Base-by-base conservation (phyloP, 106 monocot genomes). In the Dioscorea dumetorum region DNA sequence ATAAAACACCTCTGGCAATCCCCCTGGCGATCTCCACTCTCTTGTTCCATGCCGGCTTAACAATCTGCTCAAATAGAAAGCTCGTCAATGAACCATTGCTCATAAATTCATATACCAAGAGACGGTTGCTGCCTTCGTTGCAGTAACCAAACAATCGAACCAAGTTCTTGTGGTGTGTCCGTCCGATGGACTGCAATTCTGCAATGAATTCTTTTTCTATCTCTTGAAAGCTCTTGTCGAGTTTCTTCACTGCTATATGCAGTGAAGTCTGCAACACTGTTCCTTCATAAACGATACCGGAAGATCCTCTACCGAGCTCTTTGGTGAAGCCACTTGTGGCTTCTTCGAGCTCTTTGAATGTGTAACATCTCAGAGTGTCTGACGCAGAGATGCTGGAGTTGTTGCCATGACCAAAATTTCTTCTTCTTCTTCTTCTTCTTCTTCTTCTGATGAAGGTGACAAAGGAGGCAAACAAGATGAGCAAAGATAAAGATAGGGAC, bases 101-200 rank as follows among this genome's bases (percentile, higher is more conserved):
- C 63, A 83, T 67, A 71, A 58, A 72, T 75, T 83, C 76, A 24
- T 75, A 76, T 13, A 83, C 63, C 23, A 83, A 34, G 11, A 83
- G 63, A 12, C 50, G 70, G 24, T 79, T 60, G n/a, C 11, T 3
- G 13, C 69, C 79, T 21, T 79, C 79, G 18, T 78, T 64, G 76
- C 83, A 83, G 63, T 69, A 79, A 3, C 83, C 79, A 16, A 67
- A 51, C 68, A 83, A 23, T 2, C 65, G 35, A 6, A 79, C 83
- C 12, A 79, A 24, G 31, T 83, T 83, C 57, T 72, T 78, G 71
- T 83, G 83, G n/a, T 83, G 70, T 21, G 78, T 70, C 33, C 33
- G 74, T 0, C 83, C 78, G n/a, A 75, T 74, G 0, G 67, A 31
- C n/a, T 41, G 64, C 57, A 83, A 28, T 64, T 83, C 83, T 0